These are phyloP conservation scores for Candida ortonii DNA, from an alignment of 805 yeast species.

Conservation along the genomic window DNA sequence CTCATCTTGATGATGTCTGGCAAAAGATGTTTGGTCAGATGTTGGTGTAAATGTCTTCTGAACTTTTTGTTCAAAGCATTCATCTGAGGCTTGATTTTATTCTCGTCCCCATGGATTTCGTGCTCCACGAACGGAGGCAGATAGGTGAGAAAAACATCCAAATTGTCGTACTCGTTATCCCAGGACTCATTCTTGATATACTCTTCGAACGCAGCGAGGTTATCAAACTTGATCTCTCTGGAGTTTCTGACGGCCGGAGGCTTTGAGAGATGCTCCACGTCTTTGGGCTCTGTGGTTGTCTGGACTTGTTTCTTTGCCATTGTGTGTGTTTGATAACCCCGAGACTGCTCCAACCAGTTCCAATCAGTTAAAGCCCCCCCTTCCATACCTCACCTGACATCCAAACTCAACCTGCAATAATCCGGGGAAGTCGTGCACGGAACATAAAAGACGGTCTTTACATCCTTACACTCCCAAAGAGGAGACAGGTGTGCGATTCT, in stretches of 20 bases:
- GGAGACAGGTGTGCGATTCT: no score
- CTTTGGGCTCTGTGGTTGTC: conserved; percentile 27
- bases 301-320: conserved; percentile 28
- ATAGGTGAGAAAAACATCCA: conserved; percentile 64
- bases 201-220: conserved; percentile 56
- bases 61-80: conserved; percentile 71
- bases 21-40: conserved; percentile 66
- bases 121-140: conserved; percentile 71
- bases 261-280: conserved; percentile 28
- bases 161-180: conserved; percentile 69
- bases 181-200: conserved; percentile 69
- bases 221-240: conserved; percentile 48
- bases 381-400: no score
- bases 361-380: no score
- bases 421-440: no score
- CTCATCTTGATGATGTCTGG: conserved; percentile 60
- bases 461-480: no score
- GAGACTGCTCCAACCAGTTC: no score
- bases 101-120: conserved; percentile 65
- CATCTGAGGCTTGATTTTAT: conserved; percentile 67
- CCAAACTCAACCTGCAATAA: no score
- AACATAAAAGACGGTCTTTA: no score
- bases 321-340: no score
- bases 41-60: conserved; percentile 72
- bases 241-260: conserved; percentile 31